Base-by-base conservation (phyloP, 306 rosid genomes). In the Corylus americana region DNA sequence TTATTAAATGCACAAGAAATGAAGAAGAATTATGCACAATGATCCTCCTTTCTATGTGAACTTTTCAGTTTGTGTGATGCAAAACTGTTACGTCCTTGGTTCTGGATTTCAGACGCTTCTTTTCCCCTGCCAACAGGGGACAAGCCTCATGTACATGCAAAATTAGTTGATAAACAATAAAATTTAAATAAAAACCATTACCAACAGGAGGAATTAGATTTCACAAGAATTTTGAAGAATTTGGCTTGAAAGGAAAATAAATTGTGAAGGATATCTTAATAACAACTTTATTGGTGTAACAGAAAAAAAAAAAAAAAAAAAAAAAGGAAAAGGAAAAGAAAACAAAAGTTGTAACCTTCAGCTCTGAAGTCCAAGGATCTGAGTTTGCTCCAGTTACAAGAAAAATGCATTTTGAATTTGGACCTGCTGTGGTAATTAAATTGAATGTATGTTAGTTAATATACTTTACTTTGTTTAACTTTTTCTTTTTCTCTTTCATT, bases 401-500 rank as follows among this genome's bases (percentile, higher is more conserved):
- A 68, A 39, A 42, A 42, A 4, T 42, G 29, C 72, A 8, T 39
- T 39, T 42, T 68, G 50, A n/a, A 68, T 68, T 68, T 18, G 14
- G 50, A 39, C 17, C 72, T 42, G 12, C n/a, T 35, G 42, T 11
- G 29, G 7, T 67, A 67, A n/a, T n/a, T 67, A 39, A 17, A 39
- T 67, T 39, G 18, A 17, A 42, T 42, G 7, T 68, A 1, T 10
- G 47, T 17, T 68, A 18, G n/a, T 68, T 44, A 68, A 39, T 67
- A 42, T 53, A 39, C 73, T 18, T 80, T n/a, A 53, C 70, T 70
- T 79, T 50, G 49, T 70, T 22, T 12, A 54, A 47, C 13, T 49
- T 63, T 73, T 69, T 51, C 31, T 42, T 59, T 68, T 18, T 39
- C 47, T 80, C 59, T 70, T 64, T 72, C n/a, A 42, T n/a, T 45